Base-by-base conservation (phyloP, 345 rosid species). In the Nephelium lappaceum region DNA sequence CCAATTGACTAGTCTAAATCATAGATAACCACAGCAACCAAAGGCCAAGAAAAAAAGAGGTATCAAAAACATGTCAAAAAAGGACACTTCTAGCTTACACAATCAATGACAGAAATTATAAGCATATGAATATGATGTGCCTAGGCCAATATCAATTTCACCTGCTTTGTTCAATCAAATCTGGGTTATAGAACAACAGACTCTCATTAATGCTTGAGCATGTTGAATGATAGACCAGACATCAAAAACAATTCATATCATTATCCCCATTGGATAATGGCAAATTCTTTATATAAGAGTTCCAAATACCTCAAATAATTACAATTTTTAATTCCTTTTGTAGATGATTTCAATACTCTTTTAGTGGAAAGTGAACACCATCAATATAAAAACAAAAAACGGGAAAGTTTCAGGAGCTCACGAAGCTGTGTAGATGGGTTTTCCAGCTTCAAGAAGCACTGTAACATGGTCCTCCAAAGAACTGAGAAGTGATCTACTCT, bases 381-480 rank as follows among this genome's bases (percentile, higher is more conserved):
- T 45, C 42, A 43, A 64, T 31, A 78, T 24, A n/a, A 51, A 19
- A 67, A 67, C 36, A 21, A 61, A 66, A 60, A 27, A 1, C 3
- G 47, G 23, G 65, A 70, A 36, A 51, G 45, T 66, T 31, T 49
- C 15, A 51, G 42, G 74, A 60, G 79, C 97, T 89, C 83, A 97
- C 99, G 98, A 93, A 36, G 90, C 88, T 0, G 94, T 51, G 82
- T 85, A 85, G 69, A 94, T 84, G 63, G 93, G 91, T 78, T 64
- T 97, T 73, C 97, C 98, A 67, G 85, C 86, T 81, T 94, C 96
- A 60, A 97, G 88, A 79, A 84, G 88, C 43, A 97, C 76, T 0
- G 99, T 90, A 36, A 97, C 98, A 87, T 92, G 88, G 78, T 87
- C 88, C 84, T 97, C 99, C 95, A 93, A 87, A 11, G 99, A 97